Evolutionary conservation across 2,329 filamentous ascomycete genomes (phyloP), one percentile per base, ranked within the genome.

Genomic region (Cladorrhinum sp.): DNA sequence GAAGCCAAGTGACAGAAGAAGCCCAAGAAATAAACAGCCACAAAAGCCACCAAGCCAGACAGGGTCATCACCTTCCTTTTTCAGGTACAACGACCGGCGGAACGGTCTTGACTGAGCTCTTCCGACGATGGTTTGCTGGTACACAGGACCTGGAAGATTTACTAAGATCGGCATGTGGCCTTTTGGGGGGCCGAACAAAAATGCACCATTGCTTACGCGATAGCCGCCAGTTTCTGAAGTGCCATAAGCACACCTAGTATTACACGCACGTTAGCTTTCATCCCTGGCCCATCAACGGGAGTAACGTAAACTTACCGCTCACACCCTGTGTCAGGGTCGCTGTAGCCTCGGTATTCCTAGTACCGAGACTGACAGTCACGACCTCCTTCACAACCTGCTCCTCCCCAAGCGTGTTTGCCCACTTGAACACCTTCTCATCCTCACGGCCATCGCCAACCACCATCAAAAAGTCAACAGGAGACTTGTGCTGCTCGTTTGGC

Each of bases 361-460:
- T 90, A 55, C 93, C 92, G 36, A 98, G 79, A 65, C 91, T 96
- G 21, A 96, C 92, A 1, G 93, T 96, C 64, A 89, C 86, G 3
- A 95, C 90, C 59, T 91, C 82, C 55, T 86, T 76, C 49, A 92
- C 81, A 2, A 77, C 76, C 18, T 82, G 81, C 8, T 82, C 76
- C 2, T 82, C 80, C 21, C 81, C 81, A 10, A 96, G 77, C 54
- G 85, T 81, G 75, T 97, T 96, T 18, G 94, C 95, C 94, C 95
- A 98, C 64, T 88, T 88, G 78, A 96, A 98, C 20, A 96, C 89
- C 68, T 91, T 89, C 72, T 98, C 94, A 66, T 98, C 95, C 68
- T 97, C 94, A 30, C 94, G 87, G 48, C 93, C 92, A 70, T 97
- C 93, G 39, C 94, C 94, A 33, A 93, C 85, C 6, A 96, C 90